Base-by-base conservation (phyloP, 2,329 filamentous ascomycete genomes). In the Fusarium beomiforme region DNA sequence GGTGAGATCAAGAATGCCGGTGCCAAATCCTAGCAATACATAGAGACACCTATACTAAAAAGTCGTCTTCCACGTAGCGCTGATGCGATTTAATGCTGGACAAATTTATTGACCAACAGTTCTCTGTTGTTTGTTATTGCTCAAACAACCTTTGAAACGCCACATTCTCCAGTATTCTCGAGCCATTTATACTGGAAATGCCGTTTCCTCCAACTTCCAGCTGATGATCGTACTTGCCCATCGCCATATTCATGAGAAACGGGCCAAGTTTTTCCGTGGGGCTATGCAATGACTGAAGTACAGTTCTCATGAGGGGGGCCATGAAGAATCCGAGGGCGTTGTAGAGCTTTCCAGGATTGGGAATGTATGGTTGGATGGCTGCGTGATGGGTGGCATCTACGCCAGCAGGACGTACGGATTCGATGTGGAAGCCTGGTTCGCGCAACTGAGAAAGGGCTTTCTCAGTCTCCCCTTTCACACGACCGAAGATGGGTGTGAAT, bases 391-490 rank as follows among this genome's bases (percentile, higher is more conserved):
- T 39, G 19, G 70, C 34, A 12, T 73, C 71, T n/a, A 73, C 70
- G 5, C 53, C 43, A 6, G 57, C 68, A 7, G 67, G 70, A 4
- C 70, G 59, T 37, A 73, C 64, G 11, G 59, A 59, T 16, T 71
- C 70, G 16, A 54, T 46, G 17, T 64, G 67, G 23, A 67, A 70
- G 13, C 46, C 24, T 1, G 43, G 16, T 16, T n/a, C 53, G 14
- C 58, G 43, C 23, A 71, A 39, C 36, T 73, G 50, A 3, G 67
- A 69, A 8, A 73, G 54, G 4, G 47, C 34, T 6, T n/a, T 42
- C 29, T 73, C 70, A 2, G 70, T 17, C 17, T 72, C 70, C 8
- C 70, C 70, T n/a, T 73, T 73, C 6, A 73, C 57, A 34, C 67
- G 53, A 16, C 53, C 57, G 17, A 69, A 73, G 23, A 44, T 17